Evolutionary conservation across 306 rosid species (phyloP).

Genomic region (Fagus crenata): DNA sequence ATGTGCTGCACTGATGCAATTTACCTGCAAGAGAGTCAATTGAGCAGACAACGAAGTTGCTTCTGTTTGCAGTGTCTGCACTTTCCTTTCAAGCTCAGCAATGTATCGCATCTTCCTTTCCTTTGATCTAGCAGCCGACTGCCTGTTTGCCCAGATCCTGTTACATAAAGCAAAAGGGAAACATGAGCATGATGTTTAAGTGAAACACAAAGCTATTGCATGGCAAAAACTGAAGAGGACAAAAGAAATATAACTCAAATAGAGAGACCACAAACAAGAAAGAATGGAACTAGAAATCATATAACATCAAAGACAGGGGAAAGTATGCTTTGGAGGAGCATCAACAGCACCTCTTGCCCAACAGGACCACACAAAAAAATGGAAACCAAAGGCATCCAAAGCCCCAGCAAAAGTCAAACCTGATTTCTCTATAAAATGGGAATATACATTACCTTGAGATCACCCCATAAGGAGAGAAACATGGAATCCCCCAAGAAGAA

Average conservation of each 20-base stretch:
- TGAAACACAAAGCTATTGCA: slow-evolving; percentile 4
- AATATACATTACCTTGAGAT: neutral
- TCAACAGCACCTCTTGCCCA: neutral
- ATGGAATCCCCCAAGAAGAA: neutral
- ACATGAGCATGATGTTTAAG: slow-evolving; percentile 23
- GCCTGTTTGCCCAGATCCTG: slow-evolving; percentile 99
- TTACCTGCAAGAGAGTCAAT: slow-evolving; percentile 85
- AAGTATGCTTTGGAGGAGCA: neutral
- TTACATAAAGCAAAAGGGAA: slow-evolving; percentile 27
- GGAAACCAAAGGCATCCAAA: neutral
- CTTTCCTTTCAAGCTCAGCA: slow-evolving; percentile 93
- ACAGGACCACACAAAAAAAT: neutral
- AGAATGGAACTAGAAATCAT: neutral
- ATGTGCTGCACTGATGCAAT: slow-evolving; percentile 1
- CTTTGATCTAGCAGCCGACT: slow-evolving; percentile 97
- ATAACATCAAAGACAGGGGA: neutral
- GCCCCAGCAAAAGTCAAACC: neutral
- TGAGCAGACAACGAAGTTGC: slow-evolving; percentile 96
- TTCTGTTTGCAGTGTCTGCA: slow-evolving; percentile 91
- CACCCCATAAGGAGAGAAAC: neutral
- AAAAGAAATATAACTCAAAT: neutral
- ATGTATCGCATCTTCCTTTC: slow-evolving; percentile 98
- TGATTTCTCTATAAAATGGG: neutral
- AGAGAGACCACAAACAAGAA: neutral
- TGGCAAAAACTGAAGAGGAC: no score